Conservation (phyloP, 2,329 filamentous ascomycete genomes). For the Colletotrichum sp. region DNA sequence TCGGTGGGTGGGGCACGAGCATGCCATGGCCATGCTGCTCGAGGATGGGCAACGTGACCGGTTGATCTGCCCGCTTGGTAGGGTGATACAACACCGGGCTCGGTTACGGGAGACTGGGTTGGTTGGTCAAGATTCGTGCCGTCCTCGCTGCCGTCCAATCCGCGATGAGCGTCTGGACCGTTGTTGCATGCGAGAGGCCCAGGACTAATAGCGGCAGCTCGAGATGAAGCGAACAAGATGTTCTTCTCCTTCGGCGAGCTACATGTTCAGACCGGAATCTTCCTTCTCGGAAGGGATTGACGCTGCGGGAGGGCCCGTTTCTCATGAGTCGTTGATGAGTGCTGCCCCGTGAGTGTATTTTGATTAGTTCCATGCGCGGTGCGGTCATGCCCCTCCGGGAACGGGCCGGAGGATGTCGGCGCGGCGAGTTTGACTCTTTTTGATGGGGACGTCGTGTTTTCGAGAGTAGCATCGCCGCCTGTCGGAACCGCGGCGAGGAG, state of each 20-base stretch:
- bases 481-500: background rate
- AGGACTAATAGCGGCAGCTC: background rate
- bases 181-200: background rate
- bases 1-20: background rate
- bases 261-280: background rate
- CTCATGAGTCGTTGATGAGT: background rate
- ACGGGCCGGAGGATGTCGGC: constrained; percentile 13
- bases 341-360: background rate
- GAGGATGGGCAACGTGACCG: constrained; percentile 2
- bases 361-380: constrained; percentile 1
- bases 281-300: constrained; percentile 1
- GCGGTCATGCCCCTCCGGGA: constrained; percentile 5
- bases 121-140: background rate
- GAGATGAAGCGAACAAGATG: background rate
- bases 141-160: background rate
- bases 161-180: background rate
- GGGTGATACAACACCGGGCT: constrained; percentile 8
- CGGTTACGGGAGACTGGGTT: background rate
- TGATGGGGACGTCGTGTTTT: background rate
- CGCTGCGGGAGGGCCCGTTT: constrained; percentile 14
- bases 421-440: background rate
- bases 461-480: constrained; percentile 4
- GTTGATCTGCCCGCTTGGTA: constrained; percentile 7
- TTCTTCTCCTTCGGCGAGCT: background rate
- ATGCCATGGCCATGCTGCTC: background rate